phyloP scores from a whole-genome alignment of 495 filamentous ascomycete genomes.

The Mytilinidion resinicola region DNA sequence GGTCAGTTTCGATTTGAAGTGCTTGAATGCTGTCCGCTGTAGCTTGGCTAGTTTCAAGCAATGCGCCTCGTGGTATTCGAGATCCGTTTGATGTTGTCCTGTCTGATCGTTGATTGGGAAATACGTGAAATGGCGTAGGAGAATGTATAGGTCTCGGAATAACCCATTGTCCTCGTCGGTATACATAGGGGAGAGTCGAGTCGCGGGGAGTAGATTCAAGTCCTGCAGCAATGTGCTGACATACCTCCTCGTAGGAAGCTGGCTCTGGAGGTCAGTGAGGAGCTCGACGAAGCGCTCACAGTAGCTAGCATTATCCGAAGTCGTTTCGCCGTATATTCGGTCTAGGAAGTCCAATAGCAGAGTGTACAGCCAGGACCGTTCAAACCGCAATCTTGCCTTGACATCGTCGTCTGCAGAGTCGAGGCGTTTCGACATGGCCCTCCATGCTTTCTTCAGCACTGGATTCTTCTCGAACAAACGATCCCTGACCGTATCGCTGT shows the following conservation, averaged over 20 bases:
- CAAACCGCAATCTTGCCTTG: conserved; percentile 78
- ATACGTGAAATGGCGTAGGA: conserved; percentile 76
- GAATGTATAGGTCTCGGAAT: conserved; percentile 69
- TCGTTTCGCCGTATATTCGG: conserved; percentile 51
- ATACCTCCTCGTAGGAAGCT: conserved; percentile 88
- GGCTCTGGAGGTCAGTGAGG: conserved; percentile 82
- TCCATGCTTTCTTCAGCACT: conserved; percentile 82
- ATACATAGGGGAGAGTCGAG: conserved; percentile 72
- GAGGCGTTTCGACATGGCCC: conserved; percentile 76
- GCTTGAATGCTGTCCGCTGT: conserved; percentile 72
- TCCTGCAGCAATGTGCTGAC: conserved; percentile 90
- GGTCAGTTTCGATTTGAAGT: conserved; percentile 84
- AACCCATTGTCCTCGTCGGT: conserved; percentile 66
- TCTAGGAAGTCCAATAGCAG: conserved; percentile 77
- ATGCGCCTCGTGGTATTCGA: conserved; percentile 73
- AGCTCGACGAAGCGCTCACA: conserved; percentile 92
- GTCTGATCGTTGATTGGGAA: conserved; percentile 92
- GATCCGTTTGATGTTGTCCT: conserved; percentile 62
- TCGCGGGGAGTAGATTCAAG: conserved; percentile 76
- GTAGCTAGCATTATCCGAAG: conserved; percentile 63
- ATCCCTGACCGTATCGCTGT: conserved; percentile 62
- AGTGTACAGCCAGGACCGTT: conserved; percentile 88
- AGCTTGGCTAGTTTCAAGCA: conserved; percentile 68
- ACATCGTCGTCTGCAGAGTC: conserved; percentile 76
- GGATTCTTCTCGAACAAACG: conserved; percentile 59